Evolutionary conservation across 306 rosid genomes (phyloP), one percentile per base, ranked within the genome.

Genomic region (Albizia julibrissin): DNA sequence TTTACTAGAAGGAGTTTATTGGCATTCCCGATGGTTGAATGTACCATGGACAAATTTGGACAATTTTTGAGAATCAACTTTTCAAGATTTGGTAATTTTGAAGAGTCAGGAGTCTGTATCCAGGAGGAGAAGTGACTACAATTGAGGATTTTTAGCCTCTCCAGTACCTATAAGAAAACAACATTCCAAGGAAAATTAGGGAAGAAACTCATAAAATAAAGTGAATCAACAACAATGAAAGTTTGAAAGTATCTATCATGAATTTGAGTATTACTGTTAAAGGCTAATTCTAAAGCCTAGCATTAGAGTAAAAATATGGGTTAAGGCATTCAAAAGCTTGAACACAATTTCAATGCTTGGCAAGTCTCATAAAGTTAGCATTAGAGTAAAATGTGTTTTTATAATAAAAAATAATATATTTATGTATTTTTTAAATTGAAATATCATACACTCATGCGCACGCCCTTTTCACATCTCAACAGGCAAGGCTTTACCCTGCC

Each of bases 1-100:
- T 87, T 80, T 46, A 85, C 18, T 6, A 74, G 5, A 33, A 85
- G 61, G 34, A 89, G 50, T 15, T 40, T 50, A 0, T 21, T 14
- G 10, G 83, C 85, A 72, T n/a, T 1, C 37, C 81, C 86, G 69
- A 89, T 79, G 2, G 82, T 75, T 79, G 13, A 16, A 58, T 58
- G 65, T 9, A 58, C 54, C 40, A 40, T 1, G 3, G 15, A 39
- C 80, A 90, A 58, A 9, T 22, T 22, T 58, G 6, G 65, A 22
- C 33, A 58, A 22, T 58, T 22, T 58, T 58, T 58, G 1, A 58
- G 65, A 10, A 58, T 22, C 65, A 58, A 22, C 65, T 58, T 58
- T 4, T 58, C 65, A 58, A 58, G 65, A 58, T 58, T 58, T 24
- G 31, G 33, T 58, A 58, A 15, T 3, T 58, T 58, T 22, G 33